Percentiles rank a stretch among this genome's conserved stretches.
Evolutionary conservation across 441 rosid species (phyloP).

Genomic region (Flueggea neowawraea): DNA sequence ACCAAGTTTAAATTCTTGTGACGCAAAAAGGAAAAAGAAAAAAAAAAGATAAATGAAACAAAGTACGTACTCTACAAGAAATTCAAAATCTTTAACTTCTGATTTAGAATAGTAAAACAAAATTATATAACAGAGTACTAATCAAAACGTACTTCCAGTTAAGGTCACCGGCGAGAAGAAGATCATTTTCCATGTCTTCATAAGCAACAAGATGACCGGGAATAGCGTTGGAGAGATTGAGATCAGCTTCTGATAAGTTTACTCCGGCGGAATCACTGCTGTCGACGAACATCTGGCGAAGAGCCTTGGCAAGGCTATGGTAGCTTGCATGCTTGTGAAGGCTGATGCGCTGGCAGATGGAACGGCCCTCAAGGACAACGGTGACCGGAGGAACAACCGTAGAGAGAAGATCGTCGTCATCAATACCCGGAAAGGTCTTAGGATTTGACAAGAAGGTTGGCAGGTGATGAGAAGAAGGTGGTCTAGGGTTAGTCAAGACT

Average conservation of each 20-base stretch:
- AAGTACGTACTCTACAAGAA: too few relatives aligned
- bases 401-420: conserved; percentile 66
- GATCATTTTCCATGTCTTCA: conserved; percentile 90
- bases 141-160: conserved; percentile 61
- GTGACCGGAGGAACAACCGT: conserved; percentile 76
- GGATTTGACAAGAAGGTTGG: conserved; percentile 19
- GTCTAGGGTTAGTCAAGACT: conserved; percentile 6
- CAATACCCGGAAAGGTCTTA: conserved; percentile 40
- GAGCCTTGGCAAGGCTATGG: conserved; percentile 71
- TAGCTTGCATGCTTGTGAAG: conserved; percentile 78
- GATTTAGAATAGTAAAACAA: neutral
- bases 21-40: too few relatives aligned
- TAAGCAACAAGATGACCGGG: conserved; percentile 83
- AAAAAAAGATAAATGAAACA: too few relatives aligned
- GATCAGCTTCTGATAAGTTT: conserved; percentile 23
- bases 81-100: too few relatives aligned
- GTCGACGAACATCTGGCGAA: conserved; percentile 79
- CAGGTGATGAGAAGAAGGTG: conserved; percentile 23
- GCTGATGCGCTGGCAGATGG: conserved; percentile 82
- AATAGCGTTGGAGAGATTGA: conserved; percentile 73
- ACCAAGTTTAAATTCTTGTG: too few relatives aligned
- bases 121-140: neutral
- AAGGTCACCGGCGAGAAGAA: conserved; percentile 91
- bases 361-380: conserved; percentile 83
- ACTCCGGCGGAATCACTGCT: conserved; percentile 20